phyloP scores from a whole-genome alignment of 2,329 filamentous ascomycete species.

The Curvularia verruculosa region DNA sequence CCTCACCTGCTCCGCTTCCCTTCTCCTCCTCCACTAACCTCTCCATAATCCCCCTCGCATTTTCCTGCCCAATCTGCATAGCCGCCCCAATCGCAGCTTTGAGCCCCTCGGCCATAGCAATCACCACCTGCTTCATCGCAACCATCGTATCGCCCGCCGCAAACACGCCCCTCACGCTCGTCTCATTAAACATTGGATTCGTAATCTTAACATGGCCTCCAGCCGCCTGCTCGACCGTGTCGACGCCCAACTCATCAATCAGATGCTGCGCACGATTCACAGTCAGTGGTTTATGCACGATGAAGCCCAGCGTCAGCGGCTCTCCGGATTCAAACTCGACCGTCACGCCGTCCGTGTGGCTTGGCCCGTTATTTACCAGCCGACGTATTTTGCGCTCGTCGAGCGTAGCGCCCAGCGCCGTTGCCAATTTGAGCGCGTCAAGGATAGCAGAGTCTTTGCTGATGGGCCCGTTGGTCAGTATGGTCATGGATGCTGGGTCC shows the following conservation, averaged over 20 bases:
- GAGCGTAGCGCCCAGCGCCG: constrained; percentile 30
- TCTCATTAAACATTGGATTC: constrained; percentile 56
- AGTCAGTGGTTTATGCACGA: constrained; percentile 37
- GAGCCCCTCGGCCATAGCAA: constrained; percentile 40
- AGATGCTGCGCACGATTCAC: constrained; percentile 40
- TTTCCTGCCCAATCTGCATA: constrained; percentile 33
- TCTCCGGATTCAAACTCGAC: constrained; percentile 38
- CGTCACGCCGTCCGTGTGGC: constrained; percentile 35
- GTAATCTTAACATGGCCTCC: constrained; percentile 51
- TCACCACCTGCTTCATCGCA: constrained; percentile 40
- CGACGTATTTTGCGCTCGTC: constrained; percentile 34
- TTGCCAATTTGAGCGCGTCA: constrained; percentile 27
- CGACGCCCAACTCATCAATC: constrained; percentile 39
- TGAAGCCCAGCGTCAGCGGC: constrained; percentile 34
- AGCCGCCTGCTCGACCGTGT: constrained; percentile 51
- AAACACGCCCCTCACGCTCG: constrained; percentile 59
- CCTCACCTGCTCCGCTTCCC: no score
- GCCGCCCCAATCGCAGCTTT: constrained; percentile 37
- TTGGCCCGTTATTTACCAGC: constrained; percentile 36
- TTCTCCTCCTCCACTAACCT: background rate
- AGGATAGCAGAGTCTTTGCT: constrained; percentile 20
- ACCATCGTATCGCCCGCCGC: constrained; percentile 58
- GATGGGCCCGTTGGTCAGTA: constrained; percentile 35
- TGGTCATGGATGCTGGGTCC: constrained; percentile 32
- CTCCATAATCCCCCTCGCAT: constrained; percentile 8